Evolutionary conservation across 495 filamentous ascomycete genomes (phyloP), one percentile per base, ranked within the genome.

Genomic region (Pyrenula massariospora): DNA sequence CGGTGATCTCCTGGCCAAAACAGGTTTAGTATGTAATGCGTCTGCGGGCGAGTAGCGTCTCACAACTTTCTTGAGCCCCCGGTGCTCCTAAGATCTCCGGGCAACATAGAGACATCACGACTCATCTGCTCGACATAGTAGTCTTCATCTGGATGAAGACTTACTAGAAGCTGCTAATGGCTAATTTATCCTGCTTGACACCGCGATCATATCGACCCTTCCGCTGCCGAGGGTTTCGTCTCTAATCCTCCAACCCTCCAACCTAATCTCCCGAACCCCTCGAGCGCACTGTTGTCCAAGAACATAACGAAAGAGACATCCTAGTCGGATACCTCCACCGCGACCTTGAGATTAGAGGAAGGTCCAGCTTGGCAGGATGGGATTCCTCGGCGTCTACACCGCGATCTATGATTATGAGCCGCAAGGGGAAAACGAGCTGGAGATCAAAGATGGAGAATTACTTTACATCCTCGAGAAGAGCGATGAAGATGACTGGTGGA

Each of bases 401-500:
- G 92, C 91, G 65, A 63, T 95, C 65, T 97, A 94, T 79, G 89
- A 95, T 76, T 99, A 97, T 74, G 77, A 78, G 57, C 91, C 93
- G 57, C 91, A 96, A 70, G 84, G 80, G 60, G 87, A 90, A 58
- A 84, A 87, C 53, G 94, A 99, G 81, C 77, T 99, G 57, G 76
- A 84, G 60, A 86, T 99, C 59, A 73, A 75, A 56, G 92, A 96
- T 65, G 93, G 91, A 56, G 94, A 99, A 67, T 62, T 96, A 52
- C 80, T 99, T 48, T 97, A 92, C 68, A 77, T 99, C 25, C 75
- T 97, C 52, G 89, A 97, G 62, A 95, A 95, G 75, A 89, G 83
- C 66, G 67, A 72, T 24, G 91, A 95, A 3, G 92, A 96, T 74
- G 88, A 88, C 65, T 96, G 92, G 92, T 97, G 92, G 92, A 96